These are phyloP conservation scores for Erythrophleum fordii DNA, from an alignment of 306 rosid species.

Conservation along the genomic window DNA sequence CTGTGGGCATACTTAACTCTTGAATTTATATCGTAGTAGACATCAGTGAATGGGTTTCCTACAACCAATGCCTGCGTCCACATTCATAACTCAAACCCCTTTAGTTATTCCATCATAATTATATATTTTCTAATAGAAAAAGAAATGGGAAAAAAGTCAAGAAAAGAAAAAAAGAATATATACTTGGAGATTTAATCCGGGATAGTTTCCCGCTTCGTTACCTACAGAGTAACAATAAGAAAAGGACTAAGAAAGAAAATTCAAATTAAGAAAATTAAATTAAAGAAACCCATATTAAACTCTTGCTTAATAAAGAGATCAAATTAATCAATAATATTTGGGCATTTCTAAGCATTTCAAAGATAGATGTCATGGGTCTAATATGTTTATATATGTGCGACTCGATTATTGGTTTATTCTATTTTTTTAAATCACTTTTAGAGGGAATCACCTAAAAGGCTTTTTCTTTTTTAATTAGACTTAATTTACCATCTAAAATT, in stretches of 20 bases:
- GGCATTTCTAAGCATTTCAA: too few relatives aligned
- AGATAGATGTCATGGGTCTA: too few relatives aligned
- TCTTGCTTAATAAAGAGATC: too few relatives aligned
- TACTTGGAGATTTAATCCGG: slow-evolving; percentile 30
- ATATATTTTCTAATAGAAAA: background rate
- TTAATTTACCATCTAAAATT: slow-evolving; percentile 34
- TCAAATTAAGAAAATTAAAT: too few relatives aligned
- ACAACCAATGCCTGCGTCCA: slow-evolving; percentile 33
- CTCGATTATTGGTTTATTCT: background rate
- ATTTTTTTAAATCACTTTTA: background rate
- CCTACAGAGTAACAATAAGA: slow-evolving; percentile 7
- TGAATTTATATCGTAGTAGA: background rate
- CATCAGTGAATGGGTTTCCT: slow-evolving; percentile 41
- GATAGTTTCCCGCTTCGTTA: background rate
- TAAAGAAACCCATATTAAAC: too few relatives aligned
- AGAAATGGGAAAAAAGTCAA: background rate
- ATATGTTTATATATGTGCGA: too few relatives aligned
- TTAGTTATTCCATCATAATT: background rate
- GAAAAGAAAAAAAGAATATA: background rate
- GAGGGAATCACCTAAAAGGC: too few relatives aligned
- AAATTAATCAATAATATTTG: too few relatives aligned
- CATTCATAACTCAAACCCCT: background rate
- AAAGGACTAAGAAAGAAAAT: background rate
- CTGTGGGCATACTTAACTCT: slow-evolving; percentile 36
- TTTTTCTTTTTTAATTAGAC: background rate